phyloP scores from a whole-genome alignment of 129 eudicot species.

The Deinandra increscens region DNA sequence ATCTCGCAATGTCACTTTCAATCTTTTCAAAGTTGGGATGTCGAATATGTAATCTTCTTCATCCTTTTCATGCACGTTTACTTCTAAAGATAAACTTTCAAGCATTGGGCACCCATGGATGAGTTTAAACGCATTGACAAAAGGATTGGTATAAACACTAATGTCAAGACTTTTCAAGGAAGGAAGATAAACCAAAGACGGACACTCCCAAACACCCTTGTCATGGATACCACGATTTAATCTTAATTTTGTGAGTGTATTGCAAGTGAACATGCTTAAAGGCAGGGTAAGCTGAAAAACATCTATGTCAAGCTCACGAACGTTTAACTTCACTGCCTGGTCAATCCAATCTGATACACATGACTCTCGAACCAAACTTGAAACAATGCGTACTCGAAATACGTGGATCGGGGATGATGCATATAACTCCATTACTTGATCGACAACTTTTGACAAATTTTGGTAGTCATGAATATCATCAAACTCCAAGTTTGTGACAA shows the following conservation, averaged over 20 bases:
- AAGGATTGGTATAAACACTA: background rate
- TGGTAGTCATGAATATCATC: background rate
- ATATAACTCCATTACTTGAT: background rate
- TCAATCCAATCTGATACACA: background rate
- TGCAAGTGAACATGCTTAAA: constrained; percentile 16
- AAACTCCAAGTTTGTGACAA: constrained; percentile 21
- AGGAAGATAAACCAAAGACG: background rate
- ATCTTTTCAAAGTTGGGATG: constrained; percentile 19
- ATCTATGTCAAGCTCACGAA: constrained; percentile 15
- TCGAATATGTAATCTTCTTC: background rate
- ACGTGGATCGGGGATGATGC: background rate
- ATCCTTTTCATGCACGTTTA: background rate
- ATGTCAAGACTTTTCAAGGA: constrained; percentile 22
- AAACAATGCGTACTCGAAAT: background rate
- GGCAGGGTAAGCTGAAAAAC: background rate
- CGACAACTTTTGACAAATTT: constrained; percentile 1
- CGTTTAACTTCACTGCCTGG: constrained; percentile 19
- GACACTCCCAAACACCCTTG: background rate
- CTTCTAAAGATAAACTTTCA: constrained; percentile 17
- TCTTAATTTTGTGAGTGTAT: constrained; percentile 14
- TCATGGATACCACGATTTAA: background rate
- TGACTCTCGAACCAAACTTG: background rate
- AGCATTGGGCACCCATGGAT: constrained; percentile 6
- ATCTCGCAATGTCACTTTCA: background rate
- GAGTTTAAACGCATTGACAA: background rate